phyloP scores from a whole-genome alignment of 2,329 filamentous ascomycete genomes.

The Colletotrichum shisoi region DNA sequence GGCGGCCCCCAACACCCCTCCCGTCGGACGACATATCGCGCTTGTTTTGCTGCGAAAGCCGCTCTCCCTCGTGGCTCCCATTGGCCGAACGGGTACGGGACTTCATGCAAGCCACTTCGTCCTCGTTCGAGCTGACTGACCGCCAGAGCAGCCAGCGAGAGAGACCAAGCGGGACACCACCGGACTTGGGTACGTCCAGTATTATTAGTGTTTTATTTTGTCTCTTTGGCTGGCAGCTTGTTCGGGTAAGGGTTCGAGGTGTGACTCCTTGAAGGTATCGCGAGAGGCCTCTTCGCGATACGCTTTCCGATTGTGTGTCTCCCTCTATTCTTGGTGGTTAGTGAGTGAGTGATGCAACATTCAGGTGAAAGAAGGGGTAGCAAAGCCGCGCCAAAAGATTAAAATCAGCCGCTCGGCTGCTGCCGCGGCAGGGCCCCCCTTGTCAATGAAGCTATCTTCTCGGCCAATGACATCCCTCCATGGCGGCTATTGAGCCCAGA shows the following conservation, averaged over 20 bases:
- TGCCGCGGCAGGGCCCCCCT: not conserved
- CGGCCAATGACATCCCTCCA: slow-evolving; percentile 1
- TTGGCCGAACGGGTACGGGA: not conserved
- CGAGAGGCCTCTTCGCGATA: slow-evolving; percentile 12
- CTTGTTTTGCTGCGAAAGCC: slow-evolving; percentile 2
- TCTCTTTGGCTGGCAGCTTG: no score
- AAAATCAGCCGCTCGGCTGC: slow-evolving; percentile 31
- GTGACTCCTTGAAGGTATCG: no score
- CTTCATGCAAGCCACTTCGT: slow-evolving; percentile 9
- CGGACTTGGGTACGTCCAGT: no score
- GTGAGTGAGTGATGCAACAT: not conserved
- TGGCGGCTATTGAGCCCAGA: slow-evolving; percentile 13
- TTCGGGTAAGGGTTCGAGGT: not conserved
- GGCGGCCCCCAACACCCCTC: not conserved
- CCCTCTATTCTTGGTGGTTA: not conserved
- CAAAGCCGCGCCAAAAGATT: slow-evolving; percentile 6
- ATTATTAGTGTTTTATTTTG: not conserved
- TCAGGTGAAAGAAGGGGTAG: not conserved
- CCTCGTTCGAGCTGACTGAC: not conserved
- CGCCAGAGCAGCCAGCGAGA: not conserved
- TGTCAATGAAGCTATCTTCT: not conserved
- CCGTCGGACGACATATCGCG: not conserved
- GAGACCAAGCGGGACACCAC: no score
- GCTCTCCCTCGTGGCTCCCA: not conserved
- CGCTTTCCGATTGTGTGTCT: not conserved